phyloP scores from a whole-genome alignment of 75 land plant genomes.

The Sequoiadendron giganteum region DNA sequence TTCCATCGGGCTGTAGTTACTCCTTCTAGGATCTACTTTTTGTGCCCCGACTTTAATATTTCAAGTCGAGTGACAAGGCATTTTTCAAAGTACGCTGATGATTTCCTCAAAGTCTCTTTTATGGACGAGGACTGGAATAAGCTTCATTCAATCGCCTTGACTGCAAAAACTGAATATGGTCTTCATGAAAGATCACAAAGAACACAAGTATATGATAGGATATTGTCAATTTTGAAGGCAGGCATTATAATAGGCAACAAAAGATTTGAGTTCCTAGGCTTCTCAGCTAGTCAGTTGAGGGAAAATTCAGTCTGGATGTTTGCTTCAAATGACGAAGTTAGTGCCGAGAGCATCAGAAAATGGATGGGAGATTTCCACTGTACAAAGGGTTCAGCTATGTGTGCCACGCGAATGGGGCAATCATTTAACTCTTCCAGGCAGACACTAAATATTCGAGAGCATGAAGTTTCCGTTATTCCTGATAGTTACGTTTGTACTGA shows the following conservation, averaged over 20 bases:
- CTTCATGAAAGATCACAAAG: conserved; percentile 28
- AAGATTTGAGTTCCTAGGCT: conserved; percentile 80
- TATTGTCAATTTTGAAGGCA: conserved; percentile 52
- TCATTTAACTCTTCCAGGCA: conserved; percentile 68
- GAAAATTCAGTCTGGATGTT: conserved; percentile 89
- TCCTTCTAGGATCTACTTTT: conserved; percentile 71
- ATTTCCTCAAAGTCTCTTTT: conserved; percentile 80
- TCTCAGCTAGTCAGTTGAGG: conserved; percentile 89
- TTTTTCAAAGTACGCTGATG: conserved; percentile 45
- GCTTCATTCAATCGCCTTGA: conserved; percentile 39
- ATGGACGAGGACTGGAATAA: conserved; percentile 76
- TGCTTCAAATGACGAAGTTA: conserved; percentile 61
- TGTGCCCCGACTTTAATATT: conserved; percentile 77
- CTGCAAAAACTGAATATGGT: conserved; percentile 27
- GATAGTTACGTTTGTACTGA: conserved; percentile 55
- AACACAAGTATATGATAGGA: conserved; percentile 51
- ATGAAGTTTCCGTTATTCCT: conserved; percentile 57
- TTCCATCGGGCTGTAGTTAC: conserved; percentile 66
- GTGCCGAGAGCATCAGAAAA: conserved; percentile 61
- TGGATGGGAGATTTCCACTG: conserved; percentile 88
- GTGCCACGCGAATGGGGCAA: conserved; percentile 96
- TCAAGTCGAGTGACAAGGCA: conserved; percentile 73
- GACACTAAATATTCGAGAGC: conserved; percentile 39
- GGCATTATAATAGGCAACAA: conserved; percentile 70
- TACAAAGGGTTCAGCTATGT: conserved; percentile 66